These are phyloP conservation scores for Xylariaceae sp. DNA, from an alignment of 2,329 filamentous ascomycete species.

Conservation along the genomic window DNA sequence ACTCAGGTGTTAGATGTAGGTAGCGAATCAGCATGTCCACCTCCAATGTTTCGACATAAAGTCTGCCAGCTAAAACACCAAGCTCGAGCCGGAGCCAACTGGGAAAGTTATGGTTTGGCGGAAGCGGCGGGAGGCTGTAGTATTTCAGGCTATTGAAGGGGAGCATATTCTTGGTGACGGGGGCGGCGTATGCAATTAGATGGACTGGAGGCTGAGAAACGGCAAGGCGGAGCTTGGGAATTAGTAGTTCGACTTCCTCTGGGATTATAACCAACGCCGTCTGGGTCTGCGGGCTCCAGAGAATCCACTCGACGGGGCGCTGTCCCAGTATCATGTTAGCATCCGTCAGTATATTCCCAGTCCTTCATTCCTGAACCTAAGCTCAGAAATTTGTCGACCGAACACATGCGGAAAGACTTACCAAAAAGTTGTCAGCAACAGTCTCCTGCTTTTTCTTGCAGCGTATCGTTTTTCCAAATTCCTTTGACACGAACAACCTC, in stretches of 20 bases:
- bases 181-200: conserved; percentile 63
- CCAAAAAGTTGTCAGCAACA: conserved; percentile 42
- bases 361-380: too few species aligned
- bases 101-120: conserved; percentile 50
- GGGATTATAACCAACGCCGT: conserved; percentile 63
- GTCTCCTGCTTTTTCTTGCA: conserved; percentile 15
- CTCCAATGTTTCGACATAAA: conserved; percentile 62
- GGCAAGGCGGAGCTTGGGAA: conserved; percentile 51
- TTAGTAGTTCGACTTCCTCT: conserved; percentile 64
- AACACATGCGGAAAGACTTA: too few species aligned
- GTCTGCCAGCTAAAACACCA: conserved; percentile 63
- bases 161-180: conserved; percentile 64
- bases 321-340: conserved; percentile 33
- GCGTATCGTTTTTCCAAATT: conserved; percentile 59
- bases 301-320: conserved; percentile 63
- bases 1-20: too few species aligned
- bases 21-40: conserved; percentile 42
- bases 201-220: conserved; percentile 45
- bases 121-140: conserved; percentile 56
- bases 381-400: too few species aligned
- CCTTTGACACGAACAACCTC: conserved; percentile 46
- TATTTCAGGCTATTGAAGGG: conserved; percentile 60
- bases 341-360: neutral
- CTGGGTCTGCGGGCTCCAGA: conserved; percentile 55
- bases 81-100: conserved; percentile 62